Percentiles rank a stretch among this genome's conserved stretches.
Conservation (phyloP, 345 rosid genomes). For the Orychophragmus violaceus region DNA sequence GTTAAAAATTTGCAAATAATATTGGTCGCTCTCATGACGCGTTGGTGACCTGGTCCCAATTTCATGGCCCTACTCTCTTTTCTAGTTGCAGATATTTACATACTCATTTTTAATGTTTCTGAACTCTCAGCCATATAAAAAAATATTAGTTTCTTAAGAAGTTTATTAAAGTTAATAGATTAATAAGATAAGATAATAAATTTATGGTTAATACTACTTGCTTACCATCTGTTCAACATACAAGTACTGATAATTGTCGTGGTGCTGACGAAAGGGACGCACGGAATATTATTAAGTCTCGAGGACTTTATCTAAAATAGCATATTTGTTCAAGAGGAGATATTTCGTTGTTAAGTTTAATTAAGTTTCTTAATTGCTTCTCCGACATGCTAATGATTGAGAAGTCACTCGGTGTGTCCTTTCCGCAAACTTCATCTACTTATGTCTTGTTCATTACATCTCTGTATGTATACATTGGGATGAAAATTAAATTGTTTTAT, state of each 20-base stretch:
- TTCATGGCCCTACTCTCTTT: slow-evolving; percentile 23
- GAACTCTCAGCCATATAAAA: neutral
- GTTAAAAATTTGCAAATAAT: neutral
- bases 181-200: neutral
- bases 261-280: slow-evolving; percentile 13
- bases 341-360: slow-evolving; percentile 22
- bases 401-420: slow-evolving; percentile 29
- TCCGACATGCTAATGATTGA: slow-evolving; percentile 29
- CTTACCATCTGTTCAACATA: neutral
- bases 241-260: neutral
- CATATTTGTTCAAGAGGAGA: slow-evolving; percentile 3
- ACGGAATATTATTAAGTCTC: neutral
- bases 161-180: neutral
- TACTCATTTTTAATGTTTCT: neutral
- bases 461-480: neutral
- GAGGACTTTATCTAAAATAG: neutral
- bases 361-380: slow-evolving; percentile 24
- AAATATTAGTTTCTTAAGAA: neutral
- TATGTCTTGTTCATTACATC: slow-evolving; percentile 18
- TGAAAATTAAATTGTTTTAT: too few relatives aligned
- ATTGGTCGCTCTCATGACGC: slow-evolving; percentile 31
- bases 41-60: slow-evolving; percentile 36
- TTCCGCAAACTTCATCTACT: slow-evolving; percentile 30
- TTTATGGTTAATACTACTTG: neutral
- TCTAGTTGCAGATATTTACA: slow-evolving; percentile 21